Evolutionary conservation across 2,329 filamentous ascomycete species (phyloP).

Genomic region (Pseudogymnoascus sp.): DNA sequence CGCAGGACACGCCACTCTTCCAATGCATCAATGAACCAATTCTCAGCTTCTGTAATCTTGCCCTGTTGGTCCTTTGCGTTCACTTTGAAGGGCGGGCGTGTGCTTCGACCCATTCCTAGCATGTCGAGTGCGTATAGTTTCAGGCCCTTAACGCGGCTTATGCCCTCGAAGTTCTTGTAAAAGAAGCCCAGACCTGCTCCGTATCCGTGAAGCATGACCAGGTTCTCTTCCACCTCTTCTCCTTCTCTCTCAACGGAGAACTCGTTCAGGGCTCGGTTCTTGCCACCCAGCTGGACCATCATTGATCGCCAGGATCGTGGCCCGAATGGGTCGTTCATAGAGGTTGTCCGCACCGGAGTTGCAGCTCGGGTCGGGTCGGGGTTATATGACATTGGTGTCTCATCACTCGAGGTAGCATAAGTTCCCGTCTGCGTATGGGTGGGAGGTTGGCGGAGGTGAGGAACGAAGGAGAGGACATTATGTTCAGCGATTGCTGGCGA

Average conservation of each 20-base stretch:
- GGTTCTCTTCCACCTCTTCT: constrained; percentile 70
- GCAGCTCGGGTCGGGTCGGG: constrained; percentile 32
- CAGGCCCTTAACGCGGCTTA: constrained; percentile 72
- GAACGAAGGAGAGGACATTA: constrained; percentile 76
- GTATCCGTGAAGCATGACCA: constrained; percentile 96
- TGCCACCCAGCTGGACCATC: constrained; percentile 76
- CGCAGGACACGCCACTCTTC: constrained; percentile 90
- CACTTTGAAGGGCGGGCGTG: constrained; percentile 74
- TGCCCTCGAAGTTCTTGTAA: constrained; percentile 92
- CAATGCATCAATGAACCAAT: constrained; percentile 90
- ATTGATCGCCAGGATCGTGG: constrained; percentile 78
- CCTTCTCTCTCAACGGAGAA: constrained; percentile 80
- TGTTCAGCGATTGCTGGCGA: constrained; percentile 79
- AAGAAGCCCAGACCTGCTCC: constrained; percentile 94
- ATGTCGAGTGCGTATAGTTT: constrained; percentile 91
- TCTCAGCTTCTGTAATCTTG: constrained; percentile 82
- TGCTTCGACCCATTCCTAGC: constrained; percentile 87
- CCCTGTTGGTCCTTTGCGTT: constrained; percentile 69
- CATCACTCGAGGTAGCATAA: constrained; percentile 35
- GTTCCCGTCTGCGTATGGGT: constrained; percentile 44
- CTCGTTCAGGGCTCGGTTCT: constrained; percentile 82
- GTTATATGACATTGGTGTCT: constrained; percentile 31
- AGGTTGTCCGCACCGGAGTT: constrained; percentile 33
- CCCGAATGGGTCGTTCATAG: constrained; percentile 67
- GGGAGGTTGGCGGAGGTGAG: constrained; percentile 66